phyloP scores from a whole-genome alignment of 2,329 filamentous ascomycete genomes.

The Colletotrichum sp. region DNA sequence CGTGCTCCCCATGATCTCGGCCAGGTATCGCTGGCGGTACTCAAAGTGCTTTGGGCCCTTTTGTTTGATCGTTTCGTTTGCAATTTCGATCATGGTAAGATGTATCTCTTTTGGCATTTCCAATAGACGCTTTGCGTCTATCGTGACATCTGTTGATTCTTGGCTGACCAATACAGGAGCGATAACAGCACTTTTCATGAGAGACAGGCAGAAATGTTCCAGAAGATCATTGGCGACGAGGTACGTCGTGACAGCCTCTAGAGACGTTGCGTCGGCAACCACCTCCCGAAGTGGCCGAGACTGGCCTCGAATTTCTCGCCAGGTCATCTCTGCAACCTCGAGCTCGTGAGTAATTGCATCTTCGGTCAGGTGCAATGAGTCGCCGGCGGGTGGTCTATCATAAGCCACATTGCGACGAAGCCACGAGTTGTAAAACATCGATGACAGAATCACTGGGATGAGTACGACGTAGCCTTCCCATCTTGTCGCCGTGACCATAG shows the following conservation, averaged over 20 bases:
- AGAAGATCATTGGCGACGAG: not conserved
- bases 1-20: not conserved
- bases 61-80: not conserved
- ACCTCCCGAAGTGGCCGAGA: not conserved
- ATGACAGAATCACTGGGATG: slow-evolving; percentile 52
- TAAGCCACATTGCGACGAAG: slow-evolving; percentile 55
- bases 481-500: slow-evolving; percentile 52
- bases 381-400: slow-evolving; percentile 24
- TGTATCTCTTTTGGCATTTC: not conserved
- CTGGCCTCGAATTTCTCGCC: not conserved
- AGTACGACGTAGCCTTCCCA: slow-evolving; percentile 61
- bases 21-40: not conserved
- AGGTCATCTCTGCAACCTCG: not conserved
- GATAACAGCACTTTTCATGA: not conserved
- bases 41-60: not conserved
- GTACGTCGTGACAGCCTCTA: not conserved
- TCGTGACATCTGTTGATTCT: not conserved
- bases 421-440: slow-evolving; percentile 52
- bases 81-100: not conserved
- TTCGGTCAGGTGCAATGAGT: not conserved
- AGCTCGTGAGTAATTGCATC: not conserved
- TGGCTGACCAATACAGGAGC: not conserved
- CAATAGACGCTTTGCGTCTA: not conserved
- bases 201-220: not conserved
- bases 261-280: not conserved